Evolutionary conservation across 2,329 filamentous ascomycete genomes (phyloP).

Genomic region (Raffaelea ambrosiae): DNA sequence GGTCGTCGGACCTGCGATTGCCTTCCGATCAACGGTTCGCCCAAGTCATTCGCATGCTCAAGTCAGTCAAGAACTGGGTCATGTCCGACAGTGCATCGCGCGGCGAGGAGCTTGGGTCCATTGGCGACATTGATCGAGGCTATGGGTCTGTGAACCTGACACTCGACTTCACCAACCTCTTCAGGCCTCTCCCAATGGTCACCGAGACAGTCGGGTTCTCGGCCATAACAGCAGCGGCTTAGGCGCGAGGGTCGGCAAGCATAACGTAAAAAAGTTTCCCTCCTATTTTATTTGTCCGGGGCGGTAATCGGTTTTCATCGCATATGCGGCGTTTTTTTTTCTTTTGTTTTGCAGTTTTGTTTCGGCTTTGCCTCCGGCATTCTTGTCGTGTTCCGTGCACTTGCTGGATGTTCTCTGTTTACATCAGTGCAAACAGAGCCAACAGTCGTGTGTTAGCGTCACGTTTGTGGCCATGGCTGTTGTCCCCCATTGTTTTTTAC

Average conservation of each 20-base stretch:
- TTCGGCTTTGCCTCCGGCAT: conserved; percentile 10
- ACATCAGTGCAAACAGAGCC: too few species aligned
- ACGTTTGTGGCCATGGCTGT: background rate
- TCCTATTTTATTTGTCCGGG: conserved; percentile 8
- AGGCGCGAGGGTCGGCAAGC: too few species aligned
- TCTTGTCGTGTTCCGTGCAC: too few species aligned
- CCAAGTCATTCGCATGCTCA: conserved; percentile 52
- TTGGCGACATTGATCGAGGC: conserved; percentile 59
- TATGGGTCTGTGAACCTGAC: conserved; percentile 57
- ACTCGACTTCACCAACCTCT: conserved; percentile 63
- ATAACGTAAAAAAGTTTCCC: conserved; percentile 13
- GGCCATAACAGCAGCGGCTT: background rate
- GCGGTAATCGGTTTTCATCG: conserved; percentile 12
- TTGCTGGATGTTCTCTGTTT: conserved; percentile 1
- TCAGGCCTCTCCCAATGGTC: conserved; percentile 48
- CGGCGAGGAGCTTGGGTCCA: conserved; percentile 59
- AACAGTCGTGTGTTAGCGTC: conserved; percentile 8
- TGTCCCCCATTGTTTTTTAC: background rate
- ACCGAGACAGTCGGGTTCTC: conserved; percentile 33
- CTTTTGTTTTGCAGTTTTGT: conserved; percentile 17
- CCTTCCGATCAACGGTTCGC: conserved; percentile 51
- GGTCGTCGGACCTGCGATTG: conserved; percentile 42
- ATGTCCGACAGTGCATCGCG: conserved; percentile 54
- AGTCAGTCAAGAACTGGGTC: conserved; percentile 52
- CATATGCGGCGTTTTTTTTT: conserved; percentile 18